These are phyloP conservation scores for Neofusicoccum umdonicola DNA, from an alignment of 2,329 filamentous ascomycete species.

Conservation along the genomic window DNA sequence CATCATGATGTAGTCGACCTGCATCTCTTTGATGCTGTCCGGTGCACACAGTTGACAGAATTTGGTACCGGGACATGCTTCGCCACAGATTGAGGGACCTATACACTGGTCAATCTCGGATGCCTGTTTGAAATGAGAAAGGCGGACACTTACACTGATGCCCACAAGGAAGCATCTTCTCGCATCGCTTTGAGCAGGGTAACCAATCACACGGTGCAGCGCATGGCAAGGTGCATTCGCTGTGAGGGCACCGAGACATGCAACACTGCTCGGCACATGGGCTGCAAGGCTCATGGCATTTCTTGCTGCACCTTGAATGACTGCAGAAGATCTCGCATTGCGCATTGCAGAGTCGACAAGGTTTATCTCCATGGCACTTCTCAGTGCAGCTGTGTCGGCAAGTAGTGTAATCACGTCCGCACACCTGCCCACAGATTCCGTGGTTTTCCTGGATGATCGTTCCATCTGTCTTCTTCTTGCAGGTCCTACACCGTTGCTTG, in stretches of 20 bases:
- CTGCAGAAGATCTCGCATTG: constrained; percentile 57
- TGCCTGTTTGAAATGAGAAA: neutral
- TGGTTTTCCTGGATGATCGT: constrained; percentile 38
- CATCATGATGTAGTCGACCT: constrained; percentile 59
- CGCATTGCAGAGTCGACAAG: constrained; percentile 49
- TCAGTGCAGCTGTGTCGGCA: constrained; percentile 57
- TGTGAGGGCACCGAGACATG: constrained; percentile 55
- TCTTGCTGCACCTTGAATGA: constrained; percentile 56
- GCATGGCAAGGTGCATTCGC: constrained; percentile 55
- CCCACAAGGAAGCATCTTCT: constrained; percentile 53
- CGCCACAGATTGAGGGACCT: constrained; percentile 61
- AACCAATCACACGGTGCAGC: constrained; percentile 66
- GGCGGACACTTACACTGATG: constrained; percentile 52
- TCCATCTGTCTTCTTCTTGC: constrained; percentile 31
- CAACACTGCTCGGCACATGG: constrained; percentile 60
- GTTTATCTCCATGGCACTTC: constrained; percentile 51
- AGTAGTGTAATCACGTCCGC: constrained; percentile 50
- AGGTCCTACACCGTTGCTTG: neutral
- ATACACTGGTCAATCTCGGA: neutral
- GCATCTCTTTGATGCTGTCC: constrained; percentile 35
- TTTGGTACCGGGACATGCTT: constrained; percentile 52
- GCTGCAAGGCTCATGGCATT: constrained; percentile 59
- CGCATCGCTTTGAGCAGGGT: constrained; percentile 63
- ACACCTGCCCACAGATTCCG: constrained; percentile 46
- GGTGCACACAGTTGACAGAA: constrained; percentile 59